Percentiles rank a stretch among this genome's conserved stretches.
Evolutionary conservation across 2,329 filamentous ascomycete species (phyloP).

Genomic region (Polytolypa hystricis): DNA sequence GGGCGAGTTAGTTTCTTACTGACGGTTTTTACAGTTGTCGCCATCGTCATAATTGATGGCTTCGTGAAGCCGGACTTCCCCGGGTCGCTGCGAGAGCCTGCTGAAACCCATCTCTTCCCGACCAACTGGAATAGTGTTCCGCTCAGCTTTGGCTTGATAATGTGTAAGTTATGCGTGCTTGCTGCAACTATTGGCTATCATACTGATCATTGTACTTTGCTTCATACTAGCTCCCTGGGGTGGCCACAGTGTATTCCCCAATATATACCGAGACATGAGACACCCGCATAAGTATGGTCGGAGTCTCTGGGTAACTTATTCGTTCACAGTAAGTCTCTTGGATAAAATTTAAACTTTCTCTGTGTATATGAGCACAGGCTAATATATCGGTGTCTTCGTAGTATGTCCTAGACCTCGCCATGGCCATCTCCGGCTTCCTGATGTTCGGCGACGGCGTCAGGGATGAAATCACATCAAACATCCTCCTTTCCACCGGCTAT

Average conservation of each 20-base stretch:
- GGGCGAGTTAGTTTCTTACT: no score
- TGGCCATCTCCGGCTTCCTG: constrained; percentile 72
- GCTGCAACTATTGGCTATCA: constrained; percentile 5
- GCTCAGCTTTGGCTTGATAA: constrained; percentile 78
- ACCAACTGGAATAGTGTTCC: constrained; percentile 78
- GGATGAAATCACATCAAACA: constrained; percentile 85
- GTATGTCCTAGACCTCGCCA: constrained; percentile 69
- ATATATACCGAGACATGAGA: constrained; percentile 67
- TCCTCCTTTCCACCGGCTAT: constrained; percentile 64
- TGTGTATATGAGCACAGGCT: constrained; percentile 8
- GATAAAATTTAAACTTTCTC: no score
- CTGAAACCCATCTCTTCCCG: constrained; percentile 70
- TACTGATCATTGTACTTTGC: constrained; percentile 5
- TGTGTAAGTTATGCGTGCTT: constrained; percentile 54
- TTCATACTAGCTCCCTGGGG: constrained; percentile 49
- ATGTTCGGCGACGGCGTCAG: constrained; percentile 91
- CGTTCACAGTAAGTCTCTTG: constrained; percentile 58
- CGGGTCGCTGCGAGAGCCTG: constrained; percentile 73
- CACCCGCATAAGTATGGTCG: constrained; percentile 71
- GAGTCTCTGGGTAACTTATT: constrained; percentile 69
- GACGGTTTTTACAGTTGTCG: constrained; percentile 50
- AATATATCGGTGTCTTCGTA: constrained; percentile 20
- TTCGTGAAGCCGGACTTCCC: constrained; percentile 67
- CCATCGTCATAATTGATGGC: constrained; percentile 76
- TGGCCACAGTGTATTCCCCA: constrained; percentile 68